Evolutionary conservation across 1,139 yeast genomes (phyloP).

Genomic region (Blastobotrys arbuscula): DNA sequence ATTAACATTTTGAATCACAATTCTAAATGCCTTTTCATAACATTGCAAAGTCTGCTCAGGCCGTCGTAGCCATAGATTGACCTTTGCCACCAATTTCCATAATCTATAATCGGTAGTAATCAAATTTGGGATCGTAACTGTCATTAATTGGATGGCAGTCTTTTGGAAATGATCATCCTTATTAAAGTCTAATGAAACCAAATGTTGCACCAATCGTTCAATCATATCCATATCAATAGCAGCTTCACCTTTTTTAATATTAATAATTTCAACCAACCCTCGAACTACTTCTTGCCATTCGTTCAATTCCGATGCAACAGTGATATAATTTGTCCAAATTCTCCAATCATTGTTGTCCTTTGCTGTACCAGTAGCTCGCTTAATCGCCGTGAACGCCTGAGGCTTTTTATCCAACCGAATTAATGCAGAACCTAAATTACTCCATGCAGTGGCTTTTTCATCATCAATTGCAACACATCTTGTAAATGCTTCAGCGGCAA

Average conservation of each 20-base stretch:
- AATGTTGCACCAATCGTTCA: constrained; percentile 64
- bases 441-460: constrained; percentile 81
- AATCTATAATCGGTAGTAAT: constrained; percentile 66
- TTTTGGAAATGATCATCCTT: constrained; percentile 42
- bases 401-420: constrained; percentile 56
- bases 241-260: constrained; percentile 51
- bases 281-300: constrained; percentile 85
- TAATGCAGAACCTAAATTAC: constrained; percentile 83
- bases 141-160: constrained; percentile 63
- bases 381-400: constrained; percentile 80
- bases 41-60: constrained; percentile 89
- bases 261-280: constrained; percentile 62
- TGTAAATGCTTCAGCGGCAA: constrained; percentile 90
- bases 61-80: constrained; percentile 77
- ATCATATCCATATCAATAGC: constrained; percentile 72
- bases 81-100: constrained; percentile 81
- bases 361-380: constrained; percentile 64
- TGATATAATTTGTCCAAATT: constrained; percentile 81
- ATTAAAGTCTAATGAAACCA: constrained; percentile 45
- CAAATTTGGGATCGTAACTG: constrained; percentile 59
- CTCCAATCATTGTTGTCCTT: constrained; percentile 74
- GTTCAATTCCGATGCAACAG: constrained; percentile 71
- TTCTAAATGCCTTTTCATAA: constrained; percentile 82
- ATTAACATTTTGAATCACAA: constrained; percentile 40
- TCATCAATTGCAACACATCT: constrained; percentile 87